phyloP scores from a whole-genome alignment of 805 yeast genomes.

The Monosporozyma unispora region DNA sequence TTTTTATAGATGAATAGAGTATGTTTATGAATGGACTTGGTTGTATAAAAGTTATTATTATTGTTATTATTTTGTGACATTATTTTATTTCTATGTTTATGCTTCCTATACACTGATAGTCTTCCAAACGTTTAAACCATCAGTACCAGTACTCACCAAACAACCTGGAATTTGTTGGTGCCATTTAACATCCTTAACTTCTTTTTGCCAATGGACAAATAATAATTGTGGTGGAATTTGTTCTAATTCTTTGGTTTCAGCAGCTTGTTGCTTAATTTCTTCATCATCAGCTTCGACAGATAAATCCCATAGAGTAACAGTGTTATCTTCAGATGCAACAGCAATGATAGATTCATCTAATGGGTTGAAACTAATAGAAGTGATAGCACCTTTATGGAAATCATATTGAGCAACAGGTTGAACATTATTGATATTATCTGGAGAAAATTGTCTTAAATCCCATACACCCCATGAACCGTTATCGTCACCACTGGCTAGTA shows the following conservation, averaged over 20 bases:
- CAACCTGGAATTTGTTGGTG: slow-evolving; percentile 95
- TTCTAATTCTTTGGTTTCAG: slow-evolving; percentile 67
- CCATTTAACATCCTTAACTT: slow-evolving; percentile 98
- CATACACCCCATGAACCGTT: slow-evolving; percentile 97
- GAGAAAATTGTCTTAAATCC: slow-evolving; percentile 84
- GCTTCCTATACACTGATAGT: slow-evolving; percentile 71
- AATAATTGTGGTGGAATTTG: slow-evolving; percentile 92
- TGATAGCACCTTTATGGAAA: slow-evolving; percentile 89
- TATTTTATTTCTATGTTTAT: background rate
- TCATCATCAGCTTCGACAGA: slow-evolving; percentile 99
- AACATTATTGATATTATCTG: slow-evolving; percentile 33
- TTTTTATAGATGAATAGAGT: background rate
- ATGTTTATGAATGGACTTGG: background rate
- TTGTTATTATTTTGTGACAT: background rate
- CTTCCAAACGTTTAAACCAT: slow-evolving; percentile 92
- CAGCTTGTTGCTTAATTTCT: slow-evolving; percentile 78
- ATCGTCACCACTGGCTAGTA: slow-evolving; percentile 93
- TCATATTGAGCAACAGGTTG: slow-evolving; percentile 90
- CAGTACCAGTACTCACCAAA: slow-evolving; percentile 88
- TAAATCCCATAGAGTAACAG: slow-evolving; percentile 95
- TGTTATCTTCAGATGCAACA: slow-evolving; percentile 92
- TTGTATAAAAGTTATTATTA: background rate
- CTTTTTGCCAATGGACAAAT: slow-evolving; percentile 97
- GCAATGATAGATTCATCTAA: slow-evolving; percentile 92
- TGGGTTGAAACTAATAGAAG: slow-evolving; percentile 91